Evolutionary conservation across 306 rosid species (phyloP).

Genomic region (Citrullus amarus): DNA sequence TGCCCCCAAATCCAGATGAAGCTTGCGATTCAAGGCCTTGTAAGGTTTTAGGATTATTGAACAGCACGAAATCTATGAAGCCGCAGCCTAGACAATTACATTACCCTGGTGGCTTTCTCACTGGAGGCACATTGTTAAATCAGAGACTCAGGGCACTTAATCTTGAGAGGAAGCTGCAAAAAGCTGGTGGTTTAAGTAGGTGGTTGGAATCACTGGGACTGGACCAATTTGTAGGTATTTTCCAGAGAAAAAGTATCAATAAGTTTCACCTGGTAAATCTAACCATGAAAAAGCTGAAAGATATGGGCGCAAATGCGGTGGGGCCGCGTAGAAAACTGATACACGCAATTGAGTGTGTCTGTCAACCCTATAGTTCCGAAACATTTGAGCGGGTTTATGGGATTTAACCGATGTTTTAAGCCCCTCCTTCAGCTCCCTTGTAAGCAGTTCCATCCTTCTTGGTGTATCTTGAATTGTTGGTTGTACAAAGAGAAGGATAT

Average conservation of each 20-base stretch:
- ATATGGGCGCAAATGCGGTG: conserved; percentile 92
- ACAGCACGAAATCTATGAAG: conserved; percentile 23
- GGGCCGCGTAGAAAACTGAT: conserved; percentile 95
- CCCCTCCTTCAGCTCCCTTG: background rate
- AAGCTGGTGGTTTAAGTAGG: conserved; percentile 78
- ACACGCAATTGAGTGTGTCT: conserved; percentile 83
- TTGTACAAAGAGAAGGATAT: background rate
- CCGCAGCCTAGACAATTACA: conserved; percentile 34
- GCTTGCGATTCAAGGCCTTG: conserved; percentile 20
- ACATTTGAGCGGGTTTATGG: conserved; percentile 14
- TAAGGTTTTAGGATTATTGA: conserved; percentile 6
- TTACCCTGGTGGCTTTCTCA: conserved; percentile 22
- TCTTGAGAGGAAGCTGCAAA: conserved; percentile 66
- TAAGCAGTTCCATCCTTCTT: background rate
- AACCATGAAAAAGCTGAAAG: conserved; percentile 86
- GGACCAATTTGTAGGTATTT: conserved; percentile 62
- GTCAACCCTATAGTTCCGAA: conserved; percentile 65
- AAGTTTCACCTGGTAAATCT: conserved; percentile 74
- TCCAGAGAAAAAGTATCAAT: conserved; percentile 42
- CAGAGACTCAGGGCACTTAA: conserved; percentile 61
- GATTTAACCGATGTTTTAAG: background rate
- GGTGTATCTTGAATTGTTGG: background rate
- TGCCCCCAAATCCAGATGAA: conserved; percentile 22
- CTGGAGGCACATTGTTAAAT: conserved; percentile 22
- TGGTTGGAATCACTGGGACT: conserved; percentile 77